A percentile compares a stretch with the other conserved stretches of the same genome.
Evolutionary conservation across 345 rosid species (phyloP).

Genomic region (Heritiera fomes): DNA sequence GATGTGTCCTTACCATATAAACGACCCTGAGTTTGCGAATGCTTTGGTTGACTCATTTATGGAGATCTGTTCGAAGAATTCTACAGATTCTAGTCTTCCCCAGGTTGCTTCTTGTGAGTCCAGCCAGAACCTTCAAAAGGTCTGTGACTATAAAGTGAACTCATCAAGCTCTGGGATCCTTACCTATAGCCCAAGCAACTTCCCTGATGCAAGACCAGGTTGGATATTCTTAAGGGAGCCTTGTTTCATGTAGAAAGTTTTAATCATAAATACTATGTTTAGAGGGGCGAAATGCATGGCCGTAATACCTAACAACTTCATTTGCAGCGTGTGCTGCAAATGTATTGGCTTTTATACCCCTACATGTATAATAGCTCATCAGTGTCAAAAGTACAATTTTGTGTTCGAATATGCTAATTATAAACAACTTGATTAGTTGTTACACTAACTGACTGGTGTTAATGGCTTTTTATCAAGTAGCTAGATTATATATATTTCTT

Average conservation of each 20-base stretch:
- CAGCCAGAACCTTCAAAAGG: conserved; percentile 33
- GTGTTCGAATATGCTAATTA: neutral
- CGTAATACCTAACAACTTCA: neutral
- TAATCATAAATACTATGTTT: neutral
- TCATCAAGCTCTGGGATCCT: conserved; percentile 40
- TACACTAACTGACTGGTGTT: neutral
- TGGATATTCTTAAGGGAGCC: conserved; percentile 12
- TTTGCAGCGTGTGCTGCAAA: too few species aligned
- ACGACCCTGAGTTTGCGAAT: conserved; percentile 82
- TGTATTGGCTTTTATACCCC: neutral
- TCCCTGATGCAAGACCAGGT: conserved; percentile 91
- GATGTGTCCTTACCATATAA: conserved; percentile 64
- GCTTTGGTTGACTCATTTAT: conserved; percentile 73
- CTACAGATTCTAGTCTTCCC: conserved; percentile 28
- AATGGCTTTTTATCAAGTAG: conserved; percentile 9
- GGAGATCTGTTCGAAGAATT: conserved; percentile 50
- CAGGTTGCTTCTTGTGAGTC: conserved; percentile 30
- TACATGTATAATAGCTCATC: neutral
- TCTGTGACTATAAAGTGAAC: conserved; percentile 23
- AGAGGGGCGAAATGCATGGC: neutral
- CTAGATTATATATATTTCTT: conserved; percentile 19
- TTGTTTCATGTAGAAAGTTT: neutral
- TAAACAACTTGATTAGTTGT: neutral
- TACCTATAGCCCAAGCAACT: conserved; percentile 62
- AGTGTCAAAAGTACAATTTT: neutral